Evolutionary conservation across 2,329 filamentous ascomycete genomes (phyloP).

Genomic region (Clarireedia hainanense): DNA sequence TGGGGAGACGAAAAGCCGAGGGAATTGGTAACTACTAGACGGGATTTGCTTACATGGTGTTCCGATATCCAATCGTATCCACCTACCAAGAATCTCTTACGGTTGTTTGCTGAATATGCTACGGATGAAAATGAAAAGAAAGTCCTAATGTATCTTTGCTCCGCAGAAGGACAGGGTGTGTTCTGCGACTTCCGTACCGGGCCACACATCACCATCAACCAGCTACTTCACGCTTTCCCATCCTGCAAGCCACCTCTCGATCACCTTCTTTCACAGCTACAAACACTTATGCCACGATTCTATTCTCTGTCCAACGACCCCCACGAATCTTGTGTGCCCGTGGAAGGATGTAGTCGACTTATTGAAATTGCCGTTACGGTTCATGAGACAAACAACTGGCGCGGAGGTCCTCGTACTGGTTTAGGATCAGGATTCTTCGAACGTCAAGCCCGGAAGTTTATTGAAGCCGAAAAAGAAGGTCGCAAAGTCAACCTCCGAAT

Average conservation of each 20-base stretch:
- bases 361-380: constrained; percentile 97
- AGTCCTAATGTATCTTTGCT: constrained; percentile 77
- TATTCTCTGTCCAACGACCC: constrained; percentile 98
- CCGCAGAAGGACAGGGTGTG: constrained; percentile 79
- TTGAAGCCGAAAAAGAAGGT: constrained; percentile 58
- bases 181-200: constrained; percentile 94
- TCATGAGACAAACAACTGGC: constrained; percentile 80
- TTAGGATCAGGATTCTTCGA: constrained; percentile 93
- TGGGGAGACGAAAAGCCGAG: constrained; percentile 88
- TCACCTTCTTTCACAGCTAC: constrained; percentile 68
- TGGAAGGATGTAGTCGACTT: constrained; percentile 55
- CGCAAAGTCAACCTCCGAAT: constrained; percentile 60
- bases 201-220: constrained; percentile 74
- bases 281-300: constrained; percentile 92
- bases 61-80: constrained; percentile 88
- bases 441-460: constrained; percentile 65
- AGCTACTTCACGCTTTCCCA: constrained; percentile 86
- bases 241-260: constrained; percentile 84
- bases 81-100: constrained; percentile 79
- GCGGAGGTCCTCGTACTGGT: constrained; percentile 63
- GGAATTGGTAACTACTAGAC: constrained; percentile 79
- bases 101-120: constrained; percentile 79
- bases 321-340: constrained; percentile 45
- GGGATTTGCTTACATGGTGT: constrained; percentile 93
- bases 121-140: constrained; percentile 76